Evolutionary conservation across 441 rosid species (phyloP).

Genomic region (Geranium incanum): DNA sequence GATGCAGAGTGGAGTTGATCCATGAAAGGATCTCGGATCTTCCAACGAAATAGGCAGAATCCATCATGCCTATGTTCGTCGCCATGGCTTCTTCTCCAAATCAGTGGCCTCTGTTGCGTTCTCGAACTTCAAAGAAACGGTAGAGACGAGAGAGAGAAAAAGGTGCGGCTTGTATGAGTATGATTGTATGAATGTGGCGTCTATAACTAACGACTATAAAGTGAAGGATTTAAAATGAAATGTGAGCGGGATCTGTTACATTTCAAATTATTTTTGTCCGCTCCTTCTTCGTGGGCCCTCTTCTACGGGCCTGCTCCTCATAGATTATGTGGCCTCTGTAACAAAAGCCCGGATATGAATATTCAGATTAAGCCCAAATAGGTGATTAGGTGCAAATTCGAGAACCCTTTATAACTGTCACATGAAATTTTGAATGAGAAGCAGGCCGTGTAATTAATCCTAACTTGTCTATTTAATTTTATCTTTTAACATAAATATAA

Average conservation of each 20-base stretch:
- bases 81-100: constrained; percentile 35
- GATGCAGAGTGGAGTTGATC: constrained; percentile 85
- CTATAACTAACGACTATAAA: neutral
- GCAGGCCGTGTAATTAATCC: no score
- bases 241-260: constrained; percentile 2
- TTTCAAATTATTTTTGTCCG: constrained; percentile 7
- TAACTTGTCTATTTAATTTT: no score
- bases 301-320: neutral
- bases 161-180: neutral
- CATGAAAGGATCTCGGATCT: constrained; percentile 90
- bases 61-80: constrained; percentile 87
- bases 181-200: neutral
- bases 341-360: neutral
- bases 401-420: no score
- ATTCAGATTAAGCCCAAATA: no score
- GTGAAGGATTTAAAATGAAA: constrained; percentile 8
- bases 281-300: neutral
- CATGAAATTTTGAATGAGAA: no score
- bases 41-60: constrained; percentile 76
- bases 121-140: neutral
- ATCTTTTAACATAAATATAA: no score
- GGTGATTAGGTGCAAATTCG: no score
- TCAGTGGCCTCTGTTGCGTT: neutral
- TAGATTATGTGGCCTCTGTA: neutral
- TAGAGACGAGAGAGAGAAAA: neutral